Evolutionary conservation across 257 asterid genomes (phyloP).

Genomic region (Fraxinus pennsylvanica): DNA sequence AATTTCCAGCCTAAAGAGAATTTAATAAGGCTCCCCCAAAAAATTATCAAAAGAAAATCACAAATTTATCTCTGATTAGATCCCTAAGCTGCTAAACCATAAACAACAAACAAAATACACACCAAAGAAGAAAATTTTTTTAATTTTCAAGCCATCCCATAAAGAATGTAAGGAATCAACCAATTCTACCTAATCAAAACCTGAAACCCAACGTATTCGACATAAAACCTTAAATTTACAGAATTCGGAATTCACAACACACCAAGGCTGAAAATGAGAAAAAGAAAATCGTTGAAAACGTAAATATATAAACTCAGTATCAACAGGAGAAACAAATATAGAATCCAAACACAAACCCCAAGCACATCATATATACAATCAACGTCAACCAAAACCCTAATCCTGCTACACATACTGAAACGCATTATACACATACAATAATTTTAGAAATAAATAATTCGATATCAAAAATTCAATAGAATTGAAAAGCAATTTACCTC

Average conservation of each 20-base stretch:
- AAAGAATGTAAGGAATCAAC: not conserved
- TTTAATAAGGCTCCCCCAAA: not conserved
- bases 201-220: not conserved
- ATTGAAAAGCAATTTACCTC: conserved; percentile 30
- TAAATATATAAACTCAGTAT: not conserved
- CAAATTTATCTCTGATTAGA: not conserved
- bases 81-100: not conserved
- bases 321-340: not conserved
- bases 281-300: not conserved
- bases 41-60: not conserved
- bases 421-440: not conserved
- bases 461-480: not conserved
- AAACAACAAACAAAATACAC: not conserved
- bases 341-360: not conserved
- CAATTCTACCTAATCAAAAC: not conserved
- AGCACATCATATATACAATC: not conserved
- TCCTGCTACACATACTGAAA: not conserved
- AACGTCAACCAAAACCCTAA: not conserved
- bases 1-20: not conserved
- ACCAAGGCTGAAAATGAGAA: not conserved
- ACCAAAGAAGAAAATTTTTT: not conserved
- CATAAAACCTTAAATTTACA: not conserved
- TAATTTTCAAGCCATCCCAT: not conserved
- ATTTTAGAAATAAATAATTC: not conserved
- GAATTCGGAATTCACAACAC: not conserved